Conservation (phyloP, 2,329 filamentous ascomycete genomes). For the Fusarium sterilihyphosum region DNA sequence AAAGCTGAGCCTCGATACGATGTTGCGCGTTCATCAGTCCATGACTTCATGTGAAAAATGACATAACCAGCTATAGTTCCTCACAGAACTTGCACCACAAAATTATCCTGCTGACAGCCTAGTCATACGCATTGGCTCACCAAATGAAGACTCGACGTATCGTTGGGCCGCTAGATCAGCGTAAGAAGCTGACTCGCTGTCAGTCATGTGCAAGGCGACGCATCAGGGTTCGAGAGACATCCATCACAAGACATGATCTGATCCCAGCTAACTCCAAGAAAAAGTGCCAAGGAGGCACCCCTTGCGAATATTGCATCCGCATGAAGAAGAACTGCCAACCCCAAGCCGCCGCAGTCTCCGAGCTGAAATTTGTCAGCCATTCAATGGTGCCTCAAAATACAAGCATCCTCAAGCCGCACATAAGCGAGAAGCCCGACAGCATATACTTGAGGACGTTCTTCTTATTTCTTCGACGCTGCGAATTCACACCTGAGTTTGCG, state of each 20-base stretch:
- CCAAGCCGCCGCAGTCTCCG: not conserved
- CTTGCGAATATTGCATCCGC: constrained; percentile 43
- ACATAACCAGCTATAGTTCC: fast-evolving
- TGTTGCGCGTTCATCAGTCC: not conserved
- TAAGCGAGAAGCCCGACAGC: not conserved
- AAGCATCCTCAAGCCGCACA: not conserved
- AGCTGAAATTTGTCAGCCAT: constrained; percentile 20
- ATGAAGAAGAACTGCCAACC: constrained; percentile 36
- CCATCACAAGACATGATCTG: too few species aligned
- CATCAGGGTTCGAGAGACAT: constrained; percentile 36
- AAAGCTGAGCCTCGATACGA: not conserved
- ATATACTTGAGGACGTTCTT: constrained; percentile 31
- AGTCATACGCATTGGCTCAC: fast-evolving
- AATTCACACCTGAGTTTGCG: constrained; percentile 31
- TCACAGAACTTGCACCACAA: fast-evolving
- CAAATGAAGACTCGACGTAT: constrained; percentile 7
- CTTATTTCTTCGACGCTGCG: constrained; percentile 23
- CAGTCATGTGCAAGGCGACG: constrained; percentile 40
- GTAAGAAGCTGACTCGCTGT: constrained; percentile 40
- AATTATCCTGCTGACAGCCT: fast-evolving
- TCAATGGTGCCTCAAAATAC: not conserved
- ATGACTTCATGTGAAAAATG: fast-evolving
- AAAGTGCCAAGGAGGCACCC: constrained; percentile 41
- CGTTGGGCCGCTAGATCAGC: constrained; percentile 42
- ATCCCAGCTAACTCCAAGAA: too few species aligned